Base-by-base conservation (phyloP, 2,329 filamentous ascomycete genomes). In the Fusarium tjaetaba region DNA sequence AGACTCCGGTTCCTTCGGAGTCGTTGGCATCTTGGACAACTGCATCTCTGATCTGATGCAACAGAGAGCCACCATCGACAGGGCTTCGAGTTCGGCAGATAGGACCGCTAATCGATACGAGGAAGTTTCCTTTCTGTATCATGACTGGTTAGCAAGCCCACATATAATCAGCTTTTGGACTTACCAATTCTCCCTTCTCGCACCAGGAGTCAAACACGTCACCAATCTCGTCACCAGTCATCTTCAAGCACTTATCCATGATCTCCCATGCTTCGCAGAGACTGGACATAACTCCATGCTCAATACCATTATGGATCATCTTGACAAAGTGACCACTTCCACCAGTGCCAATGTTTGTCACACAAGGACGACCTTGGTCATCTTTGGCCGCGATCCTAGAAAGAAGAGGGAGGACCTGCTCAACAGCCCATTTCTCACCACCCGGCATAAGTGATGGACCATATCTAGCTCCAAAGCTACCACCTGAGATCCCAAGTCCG, bases 281-380 rank as follows among this genome's bases (percentile, higher is more conserved):
- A 1, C 87, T 85, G 60, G 82, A 88, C 83, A 94, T 88, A 88
- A 94, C 92, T 4, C 90, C 91, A 69, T 93, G 90, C 78, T 94
- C 91, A 68, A 94, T 93, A 2, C 91, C 91, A 72, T 94, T 93
- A 78, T 94, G 92, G 8, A 93, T 86, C 91, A 93, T 94, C 83
- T 94, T 94, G 45, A 93, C 90, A 76, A 91, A 94, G 79, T 94
- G 91, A 0, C 92, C 92, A 4, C 88, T 86, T 4, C 91, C 91
- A 1, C 88, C 88, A 4, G 88, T 87, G 0, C 92, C 91, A 52
- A 91, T 85, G 32, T 86, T 84, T 1, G 83, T 87, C 1, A 92
- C 89, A 73, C 91, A 93, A 2, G 90, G 86, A 16, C 84, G 86
- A 2, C 89, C 89, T 41, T 82, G 82, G 1, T 60, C 64, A 62